Evolutionary conservation across 1,284 basidiomycete species (phyloP).

Genomic region (Chalciporus sp.): DNA sequence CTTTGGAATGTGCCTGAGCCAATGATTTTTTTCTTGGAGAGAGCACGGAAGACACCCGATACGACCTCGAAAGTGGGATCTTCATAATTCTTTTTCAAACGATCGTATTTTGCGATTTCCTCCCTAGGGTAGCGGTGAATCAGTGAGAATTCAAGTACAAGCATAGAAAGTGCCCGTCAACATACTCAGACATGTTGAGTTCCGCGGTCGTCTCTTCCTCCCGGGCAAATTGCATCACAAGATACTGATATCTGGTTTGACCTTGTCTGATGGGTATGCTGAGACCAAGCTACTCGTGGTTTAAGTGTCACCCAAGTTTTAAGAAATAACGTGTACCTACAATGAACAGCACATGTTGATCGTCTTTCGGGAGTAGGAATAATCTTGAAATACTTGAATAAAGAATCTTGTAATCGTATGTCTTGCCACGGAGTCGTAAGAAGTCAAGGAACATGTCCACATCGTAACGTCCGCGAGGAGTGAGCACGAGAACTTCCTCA

Average conservation of each 20-base stretch:
- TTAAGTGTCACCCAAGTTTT: neutral
- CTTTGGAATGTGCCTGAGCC: constrained; percentile 85
- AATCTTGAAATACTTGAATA: constrained; percentile 89
- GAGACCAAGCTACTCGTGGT: constrained; percentile 68
- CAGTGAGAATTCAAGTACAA: neutral
- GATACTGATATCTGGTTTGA: constrained; percentile 96
- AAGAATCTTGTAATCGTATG: constrained; percentile 98
- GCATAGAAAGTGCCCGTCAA: constrained; percentile 9
- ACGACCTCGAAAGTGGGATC: constrained; percentile 95
- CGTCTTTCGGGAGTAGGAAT: constrained; percentile 96
- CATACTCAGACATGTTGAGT: constrained; percentile 90
- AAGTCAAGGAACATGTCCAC: constrained; percentile 98
- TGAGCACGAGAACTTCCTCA: constrained; percentile 95
- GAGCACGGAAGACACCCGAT: constrained; percentile 90
- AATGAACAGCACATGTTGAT: constrained; percentile 94
- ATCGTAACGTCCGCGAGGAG: constrained; percentile 95
- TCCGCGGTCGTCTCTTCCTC: constrained; percentile 98
- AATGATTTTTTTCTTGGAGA: constrained; percentile 91
- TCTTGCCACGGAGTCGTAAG: constrained; percentile 93
- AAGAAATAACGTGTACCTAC: constrained; percentile 47
- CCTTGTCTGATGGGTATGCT: constrained; percentile 96
- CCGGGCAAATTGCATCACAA: constrained; percentile 96
- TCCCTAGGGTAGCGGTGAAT: constrained; percentile 48
- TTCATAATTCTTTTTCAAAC: constrained; percentile 90
- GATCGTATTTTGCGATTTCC: constrained; percentile 75